Conservation (phyloP, 257 asterid genomes). For the Pogostemon cablin region DNA sequence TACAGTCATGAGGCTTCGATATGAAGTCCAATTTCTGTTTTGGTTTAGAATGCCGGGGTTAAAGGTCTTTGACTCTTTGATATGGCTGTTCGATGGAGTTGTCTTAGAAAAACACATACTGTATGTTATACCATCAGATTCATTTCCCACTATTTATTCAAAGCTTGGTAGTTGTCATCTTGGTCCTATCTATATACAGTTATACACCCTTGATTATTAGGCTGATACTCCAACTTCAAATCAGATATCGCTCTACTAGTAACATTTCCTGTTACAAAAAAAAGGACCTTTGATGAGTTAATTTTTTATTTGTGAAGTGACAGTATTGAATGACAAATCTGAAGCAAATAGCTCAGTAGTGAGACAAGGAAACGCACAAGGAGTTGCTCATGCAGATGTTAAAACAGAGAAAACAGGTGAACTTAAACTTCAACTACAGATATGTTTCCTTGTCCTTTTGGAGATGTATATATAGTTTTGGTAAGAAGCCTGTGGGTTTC, state of each 20-base stretch:
- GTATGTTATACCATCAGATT: background rate
- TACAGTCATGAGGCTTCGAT: background rate
- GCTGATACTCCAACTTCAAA: constrained; percentile 22
- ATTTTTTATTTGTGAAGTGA: constrained; percentile 34
- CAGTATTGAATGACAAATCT: constrained; percentile 46
- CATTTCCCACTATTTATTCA: constrained; percentile 5
- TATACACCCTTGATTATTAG: constrained; percentile 12
- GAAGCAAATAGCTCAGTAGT: constrained; percentile 47
- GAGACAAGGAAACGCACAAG: constrained; percentile 44
- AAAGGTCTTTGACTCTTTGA: background rate
- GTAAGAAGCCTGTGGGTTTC: no score
- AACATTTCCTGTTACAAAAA: constrained; percentile 5
- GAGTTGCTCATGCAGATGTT: constrained; percentile 38
- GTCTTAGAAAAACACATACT: background rate
- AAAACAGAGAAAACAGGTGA: constrained; percentile 44
- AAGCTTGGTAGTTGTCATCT: background rate
- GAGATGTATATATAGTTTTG: background rate
- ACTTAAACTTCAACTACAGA: constrained; percentile 31
- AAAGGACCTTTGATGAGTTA: background rate
- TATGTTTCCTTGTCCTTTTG: constrained; percentile 30
- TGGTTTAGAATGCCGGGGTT: constrained; percentile 1
- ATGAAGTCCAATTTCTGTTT: background rate
- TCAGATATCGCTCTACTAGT: background rate
- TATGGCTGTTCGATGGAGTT: background rate
- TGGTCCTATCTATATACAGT: background rate